Evolutionary conservation across 1,284 basidiomycete genomes (phyloP), one percentile per base, ranked within the genome.

Genomic region (Trichosporon coremiiforme): DNA sequence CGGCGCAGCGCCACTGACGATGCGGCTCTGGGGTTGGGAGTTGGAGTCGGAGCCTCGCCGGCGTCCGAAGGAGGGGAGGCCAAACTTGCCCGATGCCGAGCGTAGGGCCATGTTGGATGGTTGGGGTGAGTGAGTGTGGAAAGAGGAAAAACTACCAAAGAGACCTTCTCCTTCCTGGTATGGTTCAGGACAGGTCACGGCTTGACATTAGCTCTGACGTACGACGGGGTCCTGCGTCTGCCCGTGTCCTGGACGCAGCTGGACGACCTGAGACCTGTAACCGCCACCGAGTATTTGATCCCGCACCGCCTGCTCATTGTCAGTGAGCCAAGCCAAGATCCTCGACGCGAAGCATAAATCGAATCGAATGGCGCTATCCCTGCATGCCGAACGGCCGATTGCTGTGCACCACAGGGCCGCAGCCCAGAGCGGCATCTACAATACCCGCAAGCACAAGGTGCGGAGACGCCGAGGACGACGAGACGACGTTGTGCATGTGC

Each of bases 11-110:
- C 57, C 57, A 35, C 57, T 60, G 7, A 33, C 57, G 57, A 60
- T 60, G 15, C 57, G 57, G 57, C 57, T 60, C 4, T 7, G 13
- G 57, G 57, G 57, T 31, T 66, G 47, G 2, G 57, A 60, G 45
- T 65, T n/a, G n/a, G n/a, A n/a, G n/a, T n/a, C 45, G 10, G 31
- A 36, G 36, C 64, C 60, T 31, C 68, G 65, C 69, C 78, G 78
- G 36, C 78, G 73, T 7, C 78, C 77, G 66, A 80, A 79, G 35
- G 69, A 65, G 7, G 76, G 68, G 15, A 81, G 73, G 31, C 74
- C 76, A 71, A 81, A 81, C 71, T 81, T 81, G 66, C 79, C 80
- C 1, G 79, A 80, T 41, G 77, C 70, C 53, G 73, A 75, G 36
- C 80, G 74, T 1, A 81, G 69, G 12, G 76, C 75, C 77, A 80